A percentile compares a stretch with the other conserved stretches of the same genome.
phyloP scores from a whole-genome alignment of 306 rosid species.

The Vigna hirtella region DNA sequence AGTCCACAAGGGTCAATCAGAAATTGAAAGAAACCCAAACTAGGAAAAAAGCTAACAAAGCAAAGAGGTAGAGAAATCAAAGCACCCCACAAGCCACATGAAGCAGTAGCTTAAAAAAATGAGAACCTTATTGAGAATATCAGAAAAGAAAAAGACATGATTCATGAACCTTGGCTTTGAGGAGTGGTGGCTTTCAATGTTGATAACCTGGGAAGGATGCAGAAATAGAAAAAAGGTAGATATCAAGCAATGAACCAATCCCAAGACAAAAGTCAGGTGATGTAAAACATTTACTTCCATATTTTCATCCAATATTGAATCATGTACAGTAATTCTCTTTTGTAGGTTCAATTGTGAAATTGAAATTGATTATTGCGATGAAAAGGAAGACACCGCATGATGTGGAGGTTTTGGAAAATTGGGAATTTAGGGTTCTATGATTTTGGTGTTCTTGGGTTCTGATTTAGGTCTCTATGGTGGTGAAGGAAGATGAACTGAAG shows the following conservation, averaged over 20 bases:
- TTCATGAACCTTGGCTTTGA: neutral
- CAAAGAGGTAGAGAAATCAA: constrained; percentile 8
- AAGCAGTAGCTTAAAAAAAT: neutral
- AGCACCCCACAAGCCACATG: constrained; percentile 44
- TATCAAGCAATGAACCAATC: constrained; percentile 48
- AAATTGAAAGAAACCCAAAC: constrained; percentile 12
- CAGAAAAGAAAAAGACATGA: neutral
- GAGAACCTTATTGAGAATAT: neutral
- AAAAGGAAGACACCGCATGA: too few species aligned
- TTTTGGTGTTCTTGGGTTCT: too few species aligned
- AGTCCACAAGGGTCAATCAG: constrained; percentile 14
- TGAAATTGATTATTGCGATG: too few species aligned
- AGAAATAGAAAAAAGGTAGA: constrained; percentile 46
- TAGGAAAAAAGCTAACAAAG: neutral
- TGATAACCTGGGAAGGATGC: constrained; percentile 17
- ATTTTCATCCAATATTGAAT: too few species aligned
- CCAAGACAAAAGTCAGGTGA: constrained; percentile 56
- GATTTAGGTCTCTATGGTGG: too few species aligned
- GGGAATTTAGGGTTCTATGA: too few species aligned
- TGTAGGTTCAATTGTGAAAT: too few species aligned
- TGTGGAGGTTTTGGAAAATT: too few species aligned
- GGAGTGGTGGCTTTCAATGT: neutral
- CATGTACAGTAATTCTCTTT: too few species aligned
- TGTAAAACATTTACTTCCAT: neutral
- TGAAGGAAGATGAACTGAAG: too few species aligned